Percentiles rank a stretch among this genome's conserved stretches.
Evolutionary conservation across 257 asterid genomes (phyloP).

Genomic region (Jasminum sambac): DNA sequence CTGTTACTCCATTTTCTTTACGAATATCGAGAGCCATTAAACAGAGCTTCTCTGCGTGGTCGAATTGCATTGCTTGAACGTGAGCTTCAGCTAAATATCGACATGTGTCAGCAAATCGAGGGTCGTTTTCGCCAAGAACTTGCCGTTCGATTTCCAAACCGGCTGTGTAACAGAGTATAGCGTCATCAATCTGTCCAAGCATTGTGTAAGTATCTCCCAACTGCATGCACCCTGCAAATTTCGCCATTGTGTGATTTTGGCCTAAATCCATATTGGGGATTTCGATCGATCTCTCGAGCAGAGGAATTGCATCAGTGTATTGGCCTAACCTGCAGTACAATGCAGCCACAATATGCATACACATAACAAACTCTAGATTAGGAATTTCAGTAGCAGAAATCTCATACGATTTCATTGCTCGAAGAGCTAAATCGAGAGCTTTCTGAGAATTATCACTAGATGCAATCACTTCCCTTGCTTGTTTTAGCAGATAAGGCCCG

Average conservation of each 20-base stretch:
- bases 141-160: conserved; percentile 91
- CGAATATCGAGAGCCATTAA: conserved; percentile 72
- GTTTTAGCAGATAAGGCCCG: conserved; percentile 82
- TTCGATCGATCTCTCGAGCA: conserved; percentile 77
- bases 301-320: conserved; percentile 62
- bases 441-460: conserved; percentile 56
- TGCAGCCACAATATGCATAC: conserved; percentile 77
- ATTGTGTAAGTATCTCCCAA: conserved; percentile 88
- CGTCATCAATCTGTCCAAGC: conserved; percentile 81
- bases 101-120: conserved; percentile 80
- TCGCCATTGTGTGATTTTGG: conserved; percentile 81
- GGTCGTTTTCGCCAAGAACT: conserved; percentile 75
- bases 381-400: conserved; percentile 35
- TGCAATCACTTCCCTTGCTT: conserved; percentile 64
- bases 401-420: conserved; percentile 73
- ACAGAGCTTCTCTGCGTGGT: conserved; percentile 83
- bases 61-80: conserved; percentile 85
- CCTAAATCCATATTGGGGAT: conserved; percentile 76
- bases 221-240: conserved; percentile 97
- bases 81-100: conserved; percentile 95
- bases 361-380: conserved; percentile 70
- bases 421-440: conserved; percentile 71
- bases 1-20: conserved; percentile 39
- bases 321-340: conserved; percentile 66
- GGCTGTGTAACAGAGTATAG: conserved; percentile 65